Percentiles rank a stretch among this genome's conserved stretches.
These are phyloP conservation scores for Irpex sp. DNA, from an alignment of 1,284 basidiomycete genomes.

Conservation along the genomic window DNA sequence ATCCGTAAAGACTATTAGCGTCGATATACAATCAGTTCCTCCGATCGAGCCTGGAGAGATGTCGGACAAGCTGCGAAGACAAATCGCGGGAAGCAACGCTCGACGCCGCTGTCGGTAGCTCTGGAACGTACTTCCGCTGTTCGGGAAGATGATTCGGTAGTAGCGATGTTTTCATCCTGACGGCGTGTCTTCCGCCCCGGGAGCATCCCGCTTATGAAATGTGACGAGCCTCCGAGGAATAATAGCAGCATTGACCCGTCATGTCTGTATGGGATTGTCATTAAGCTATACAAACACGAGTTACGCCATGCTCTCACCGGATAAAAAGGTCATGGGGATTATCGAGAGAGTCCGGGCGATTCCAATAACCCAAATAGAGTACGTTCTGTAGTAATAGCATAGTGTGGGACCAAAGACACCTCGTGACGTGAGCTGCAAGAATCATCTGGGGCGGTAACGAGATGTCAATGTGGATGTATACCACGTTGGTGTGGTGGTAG, in stretches of 20 bases:
- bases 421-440: neutral
- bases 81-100: neutral
- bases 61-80: conserved; percentile 9
- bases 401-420: neutral
- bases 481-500: neutral
- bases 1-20: neutral
- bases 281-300: neutral
- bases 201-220: neutral
- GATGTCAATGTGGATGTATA: neutral
- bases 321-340: conserved; percentile 12
- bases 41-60: conserved; percentile 9
- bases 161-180: neutral
- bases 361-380: neutral
- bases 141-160: neutral
- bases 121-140: neutral
- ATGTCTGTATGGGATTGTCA: neutral
- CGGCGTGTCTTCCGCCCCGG: neutral
- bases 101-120: neutral
- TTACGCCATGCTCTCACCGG: conserved; percentile 7
- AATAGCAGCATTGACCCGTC: neutral
- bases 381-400: neutral
- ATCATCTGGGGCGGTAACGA: neutral
- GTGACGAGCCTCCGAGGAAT: neutral
- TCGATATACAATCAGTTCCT: neutral
- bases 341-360: conserved; percentile 1